A percentile compares a stretch with the other conserved stretches of the same genome.
These are phyloP conservation scores for Draba incana DNA, from an alignment of 345 rosid genomes.

Conservation along the genomic window DNA sequence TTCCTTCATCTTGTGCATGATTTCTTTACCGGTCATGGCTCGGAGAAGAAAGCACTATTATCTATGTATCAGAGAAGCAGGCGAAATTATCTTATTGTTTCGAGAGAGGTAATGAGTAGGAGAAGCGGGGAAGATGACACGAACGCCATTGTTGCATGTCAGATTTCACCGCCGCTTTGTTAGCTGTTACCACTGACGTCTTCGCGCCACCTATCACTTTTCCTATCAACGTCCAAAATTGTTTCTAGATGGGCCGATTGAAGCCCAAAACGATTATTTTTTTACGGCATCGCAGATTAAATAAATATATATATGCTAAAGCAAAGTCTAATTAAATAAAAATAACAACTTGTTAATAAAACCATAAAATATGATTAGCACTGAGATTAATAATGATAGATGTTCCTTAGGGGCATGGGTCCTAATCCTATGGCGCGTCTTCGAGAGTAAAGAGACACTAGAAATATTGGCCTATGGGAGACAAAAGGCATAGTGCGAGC, in stretches of 20 bases:
- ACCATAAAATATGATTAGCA: constrained; percentile 24
- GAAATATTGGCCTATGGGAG: constrained; percentile 32
- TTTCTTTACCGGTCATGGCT: constrained; percentile 72
- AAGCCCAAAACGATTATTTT: no score
- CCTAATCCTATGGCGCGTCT: constrained; percentile 7
- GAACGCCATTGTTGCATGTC: constrained; percentile 27
- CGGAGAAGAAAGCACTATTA: neutral
- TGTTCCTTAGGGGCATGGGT: constrained; percentile 39
- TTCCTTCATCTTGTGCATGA: constrained; percentile 84
- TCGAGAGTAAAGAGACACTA: constrained; percentile 25
- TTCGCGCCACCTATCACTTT: constrained; percentile 41
- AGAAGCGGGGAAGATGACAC: constrained; percentile 34
- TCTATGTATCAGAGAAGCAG: constrained; percentile 9
- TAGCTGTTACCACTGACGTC: constrained; percentile 34
- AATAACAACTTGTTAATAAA: neutral
- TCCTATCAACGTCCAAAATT: neutral
- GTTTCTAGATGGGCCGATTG: constrained; percentile 6
- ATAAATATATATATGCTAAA: no score
- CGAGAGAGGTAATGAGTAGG: constrained; percentile 5
- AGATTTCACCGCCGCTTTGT: constrained; percentile 42
- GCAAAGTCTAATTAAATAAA: no score
- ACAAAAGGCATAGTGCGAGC: constrained; percentile 38
- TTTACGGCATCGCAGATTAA: no score
- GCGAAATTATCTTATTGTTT: constrained; percentile 1
- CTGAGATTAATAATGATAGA: constrained; percentile 34